Evolutionary conservation across 1,284 basidiomycete species (phyloP), one percentile per base, ranked within the genome.

Genomic region (Ceratobasidium sp.): DNA sequence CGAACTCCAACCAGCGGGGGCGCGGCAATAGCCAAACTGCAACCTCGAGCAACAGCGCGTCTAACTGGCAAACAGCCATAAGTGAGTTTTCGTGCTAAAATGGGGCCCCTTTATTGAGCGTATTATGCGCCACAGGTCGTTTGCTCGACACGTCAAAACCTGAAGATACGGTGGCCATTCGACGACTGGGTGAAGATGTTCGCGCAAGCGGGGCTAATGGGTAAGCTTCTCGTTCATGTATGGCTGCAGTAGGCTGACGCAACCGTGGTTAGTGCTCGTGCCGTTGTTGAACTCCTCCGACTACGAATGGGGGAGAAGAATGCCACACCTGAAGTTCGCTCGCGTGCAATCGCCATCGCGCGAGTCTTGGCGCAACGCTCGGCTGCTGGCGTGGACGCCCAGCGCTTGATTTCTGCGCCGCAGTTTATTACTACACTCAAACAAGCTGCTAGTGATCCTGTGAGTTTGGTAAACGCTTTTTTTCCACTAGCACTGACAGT

Each of bases 181-280:
- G 72, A 20, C 72, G 72, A 40, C 51, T 75, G 9, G 72, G 72
- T 23, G 72, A 75, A 40, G 60, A 75, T 15, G 72, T 75, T 42
- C 72, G 72, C 39, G 61, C 49, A 2, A 61, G 58, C 20, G 72
- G 72, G 7, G n/a, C 72, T n/a, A 66, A 51, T 18, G 72, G 72
- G 72, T 75, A 42, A 64, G 44, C 6, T 12, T 23, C 39, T 49
- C n/a, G 18, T 26, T 7, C 33, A 15, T 15, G 2, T 66, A 3
- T 39, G 42, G 10, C 10, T 44, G 13, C 42, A 10, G 1, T 42
- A 4, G 6, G 46, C 28, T 75, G 26, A 75, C 49, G 10, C 26
- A 26, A 44, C 2, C 20, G 20, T 42, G 49, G 15, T 6, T 58
- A 75, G 72, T 64, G 72, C 72, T 64, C 72, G 61, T 26, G 72